Percentiles rank a stretch among this genome's conserved stretches.
phyloP scores from a whole-genome alignment of 371 early-diverging fungal genomes.

The Ecytonucleospora hepatopenaei region DNA sequence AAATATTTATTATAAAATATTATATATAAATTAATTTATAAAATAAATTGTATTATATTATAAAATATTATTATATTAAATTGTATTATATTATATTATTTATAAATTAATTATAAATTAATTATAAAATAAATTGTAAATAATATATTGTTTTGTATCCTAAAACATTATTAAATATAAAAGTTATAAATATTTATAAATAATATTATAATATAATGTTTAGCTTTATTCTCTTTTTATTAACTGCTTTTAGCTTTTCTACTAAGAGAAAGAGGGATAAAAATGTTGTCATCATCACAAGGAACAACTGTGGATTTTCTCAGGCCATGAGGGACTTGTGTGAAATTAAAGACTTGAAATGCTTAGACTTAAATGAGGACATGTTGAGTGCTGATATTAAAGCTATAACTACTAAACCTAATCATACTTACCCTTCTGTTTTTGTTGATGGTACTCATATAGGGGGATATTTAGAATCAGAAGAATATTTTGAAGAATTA shows the following conservation, averaged over 20 bases:
- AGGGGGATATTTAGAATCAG: neutral
- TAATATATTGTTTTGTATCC: too few species aligned
- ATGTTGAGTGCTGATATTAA: neutral
- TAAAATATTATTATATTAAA: too few species aligned
- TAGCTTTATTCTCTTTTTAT: neutral
- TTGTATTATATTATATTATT: too few species aligned
- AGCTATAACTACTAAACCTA: neutral
- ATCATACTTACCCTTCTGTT: neutral
- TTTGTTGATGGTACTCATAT: neutral
- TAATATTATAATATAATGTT: neutral
- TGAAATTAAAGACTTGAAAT: neutral
- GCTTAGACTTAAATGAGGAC: neutral
- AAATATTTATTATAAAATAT: too few species aligned
- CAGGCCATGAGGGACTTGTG: neutral
- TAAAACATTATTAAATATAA: too few species aligned
- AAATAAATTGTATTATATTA: too few species aligned
- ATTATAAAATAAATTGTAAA: too few species aligned
- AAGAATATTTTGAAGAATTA: too few species aligned
- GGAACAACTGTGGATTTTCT: neutral
- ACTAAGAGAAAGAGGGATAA: neutral
- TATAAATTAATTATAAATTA: too few species aligned
- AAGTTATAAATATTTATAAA: slow-evolving; percentile 6
- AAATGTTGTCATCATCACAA: slow-evolving; percentile 3
- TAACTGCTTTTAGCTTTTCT: neutral
- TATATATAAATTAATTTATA: too few species aligned